These are phyloP conservation scores for Candida maris DNA, from an alignment of 805 yeast species.

Conservation along the genomic window DNA sequence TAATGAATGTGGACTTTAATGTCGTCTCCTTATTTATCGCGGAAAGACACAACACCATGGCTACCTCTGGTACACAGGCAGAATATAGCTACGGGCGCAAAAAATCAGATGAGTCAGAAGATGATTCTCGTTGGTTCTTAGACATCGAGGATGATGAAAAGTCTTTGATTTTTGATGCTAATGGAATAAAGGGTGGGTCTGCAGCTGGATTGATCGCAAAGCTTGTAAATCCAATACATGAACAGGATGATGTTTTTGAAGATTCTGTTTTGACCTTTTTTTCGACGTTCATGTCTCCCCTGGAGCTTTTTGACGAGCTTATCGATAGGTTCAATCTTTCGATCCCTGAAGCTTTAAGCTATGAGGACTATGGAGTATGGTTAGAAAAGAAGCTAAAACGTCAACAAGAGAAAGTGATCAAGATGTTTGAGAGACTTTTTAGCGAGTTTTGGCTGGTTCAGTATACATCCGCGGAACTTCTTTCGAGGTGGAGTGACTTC, in stretches of 20 bases:
- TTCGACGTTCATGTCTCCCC: conserved; percentile 66
- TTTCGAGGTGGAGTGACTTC: conserved; percentile 28
- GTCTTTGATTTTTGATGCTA: conserved; percentile 52
- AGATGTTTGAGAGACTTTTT: conserved; percentile 61
- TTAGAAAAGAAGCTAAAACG: conserved; percentile 64
- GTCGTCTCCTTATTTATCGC: conserved; percentile 50
- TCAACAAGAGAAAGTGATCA: conserved; percentile 61
- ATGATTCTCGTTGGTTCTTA: conserved; percentile 66
- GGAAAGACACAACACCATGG: conserved; percentile 38
- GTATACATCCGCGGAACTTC: conserved; percentile 46
- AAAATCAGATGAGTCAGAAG: conserved; percentile 33
- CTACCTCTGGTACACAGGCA: conserved; percentile 24
- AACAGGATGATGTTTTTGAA: conserved; percentile 58
- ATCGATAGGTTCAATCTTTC: conserved; percentile 62
- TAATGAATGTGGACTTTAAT: conserved; percentile 71
- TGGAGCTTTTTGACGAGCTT: conserved; percentile 55
- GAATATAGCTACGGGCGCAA: conserved; percentile 33
- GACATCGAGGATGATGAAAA: conserved; percentile 58
- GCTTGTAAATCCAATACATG: conserved; percentile 67
- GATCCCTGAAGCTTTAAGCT: conserved; percentile 86
- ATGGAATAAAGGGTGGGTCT: conserved; percentile 84
- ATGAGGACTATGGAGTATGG: conserved; percentile 80
- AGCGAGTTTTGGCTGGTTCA: conserved; percentile 68
- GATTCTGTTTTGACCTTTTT: conserved; percentile 72
- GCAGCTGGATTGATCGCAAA: conserved; percentile 74